Evolutionary conservation across 495 filamentous ascomycete genomes (phyloP).

Genomic region (Tetracladium marchalianum): DNA sequence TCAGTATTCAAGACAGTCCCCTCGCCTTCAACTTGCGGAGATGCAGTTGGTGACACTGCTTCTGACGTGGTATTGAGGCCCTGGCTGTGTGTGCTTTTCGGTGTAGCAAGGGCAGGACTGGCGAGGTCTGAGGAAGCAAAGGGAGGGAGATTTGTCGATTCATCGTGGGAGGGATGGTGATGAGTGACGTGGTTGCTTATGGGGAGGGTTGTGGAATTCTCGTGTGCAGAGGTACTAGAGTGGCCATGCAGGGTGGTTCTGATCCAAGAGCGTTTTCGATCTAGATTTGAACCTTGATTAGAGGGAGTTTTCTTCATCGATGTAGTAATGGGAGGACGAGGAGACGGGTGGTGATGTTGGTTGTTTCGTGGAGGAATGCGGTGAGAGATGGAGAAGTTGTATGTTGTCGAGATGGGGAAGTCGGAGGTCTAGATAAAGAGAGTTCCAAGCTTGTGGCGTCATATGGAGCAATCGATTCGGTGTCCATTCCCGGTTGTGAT

Average conservation of each 20-base stretch:
- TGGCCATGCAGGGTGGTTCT: slow-evolving; percentile 43
- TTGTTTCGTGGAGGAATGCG: no score
- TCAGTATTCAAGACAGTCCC: slow-evolving; percentile 39
- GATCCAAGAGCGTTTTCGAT: slow-evolving; percentile 49
- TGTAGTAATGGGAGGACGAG: slow-evolving; percentile 5
- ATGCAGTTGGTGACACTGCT: slow-evolving; percentile 33
- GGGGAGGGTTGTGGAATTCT: slow-evolving; percentile 26
- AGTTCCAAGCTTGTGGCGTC: no score
- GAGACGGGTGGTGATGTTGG: no score
- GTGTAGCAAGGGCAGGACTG: slow-evolving; percentile 4
- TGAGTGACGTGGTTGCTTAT: slow-evolving; percentile 18
- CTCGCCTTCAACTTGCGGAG: slow-evolving; percentile 45
- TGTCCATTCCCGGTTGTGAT: no score
- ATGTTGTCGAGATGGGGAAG: no score
- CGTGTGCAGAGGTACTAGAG: slow-evolving; percentile 26
- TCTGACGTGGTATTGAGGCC: slow-evolving; percentile 24
- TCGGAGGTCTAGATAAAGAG: no score
- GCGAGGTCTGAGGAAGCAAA: slow-evolving; percentile 7
- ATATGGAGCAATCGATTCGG: no score
- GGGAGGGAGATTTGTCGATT: slow-evolving; percentile 11
- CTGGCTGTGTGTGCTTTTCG: slow-evolving; percentile 22
- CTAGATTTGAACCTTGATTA: slow-evolving; percentile 34
- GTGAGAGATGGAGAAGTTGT: no score
- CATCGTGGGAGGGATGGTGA: slow-evolving; percentile 4
- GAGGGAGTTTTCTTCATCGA: slow-evolving; percentile 59